A percentile compares a stretch with the other conserved stretches of the same genome.
phyloP scores from a whole-genome alignment of 208 protist species.

The Trypanosoma theileri region DNA sequence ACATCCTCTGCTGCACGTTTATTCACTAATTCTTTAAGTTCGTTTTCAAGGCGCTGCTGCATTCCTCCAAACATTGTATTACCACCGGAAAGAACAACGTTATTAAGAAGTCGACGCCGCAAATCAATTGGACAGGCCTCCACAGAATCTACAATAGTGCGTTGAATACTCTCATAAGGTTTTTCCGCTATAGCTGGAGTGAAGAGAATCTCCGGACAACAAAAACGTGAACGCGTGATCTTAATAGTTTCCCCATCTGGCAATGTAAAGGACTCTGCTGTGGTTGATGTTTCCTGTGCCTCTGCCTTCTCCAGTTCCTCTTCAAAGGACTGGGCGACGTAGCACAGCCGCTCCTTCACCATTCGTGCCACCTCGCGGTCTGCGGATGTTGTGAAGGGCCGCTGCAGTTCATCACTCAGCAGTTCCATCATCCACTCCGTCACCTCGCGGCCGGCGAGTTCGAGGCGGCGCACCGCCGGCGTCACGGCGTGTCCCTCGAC shows the following conservation, averaged over 20 bases:
- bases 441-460: conserved; percentile 93
- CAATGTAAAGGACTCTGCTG: conserved; percentile 92
- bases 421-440: conserved; percentile 95
- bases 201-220: conserved; percentile 97
- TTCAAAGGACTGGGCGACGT: conserved; percentile 94
- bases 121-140: conserved; percentile 95
- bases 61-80: conserved; percentile 96
- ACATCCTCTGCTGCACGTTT: conserved; percentile 93
- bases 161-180: conserved; percentile 85
- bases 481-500: conserved; percentile 92
- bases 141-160: conserved; percentile 95
- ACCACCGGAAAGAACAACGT: conserved; percentile 95
- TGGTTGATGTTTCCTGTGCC: conserved; percentile 44
- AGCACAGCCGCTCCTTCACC: conserved; percentile 94
- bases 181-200: conserved; percentile 93
- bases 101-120: conserved; percentile 94
- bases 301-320: conserved; percentile 84
- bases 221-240: conserved; percentile 80
- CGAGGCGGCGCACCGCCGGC: conserved; percentile 79
- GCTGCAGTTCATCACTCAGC: conserved; percentile 89
- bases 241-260: conserved; percentile 93
- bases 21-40: conserved; percentile 79
- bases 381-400: conserved; percentile 94
- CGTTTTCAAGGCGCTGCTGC: conserved; percentile 95
- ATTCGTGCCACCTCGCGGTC: conserved; percentile 95